Evolutionary conservation across 768 basidiomycete genomes (phyloP).

Genomic region (Leccinellum luteum): DNA sequence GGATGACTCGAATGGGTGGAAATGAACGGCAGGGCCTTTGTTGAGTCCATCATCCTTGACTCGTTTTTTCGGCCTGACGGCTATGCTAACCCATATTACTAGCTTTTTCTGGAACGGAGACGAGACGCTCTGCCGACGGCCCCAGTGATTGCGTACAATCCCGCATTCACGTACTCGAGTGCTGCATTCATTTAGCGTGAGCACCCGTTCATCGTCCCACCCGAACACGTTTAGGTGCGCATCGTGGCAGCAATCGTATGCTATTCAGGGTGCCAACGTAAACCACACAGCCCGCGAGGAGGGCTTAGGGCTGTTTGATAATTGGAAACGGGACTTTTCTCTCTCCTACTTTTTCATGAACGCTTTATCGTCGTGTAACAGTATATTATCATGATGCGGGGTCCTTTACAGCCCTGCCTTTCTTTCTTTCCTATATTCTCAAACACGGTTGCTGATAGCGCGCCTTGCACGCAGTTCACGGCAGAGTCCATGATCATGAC

Average conservation of each 20-base stretch:
- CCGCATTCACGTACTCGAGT: conserved; percentile 27
- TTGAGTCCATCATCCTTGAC: neutral
- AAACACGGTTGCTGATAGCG: conserved; percentile 10
- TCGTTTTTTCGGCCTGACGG: conserved; percentile 4
- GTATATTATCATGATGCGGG: conserved; percentile 8
- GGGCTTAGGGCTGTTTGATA: conserved; percentile 23
- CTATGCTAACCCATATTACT: conserved; percentile 7
- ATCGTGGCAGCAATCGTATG: conserved; percentile 21
- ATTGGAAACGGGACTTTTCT: conserved; percentile 13
- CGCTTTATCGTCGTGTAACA: conserved; percentile 14
- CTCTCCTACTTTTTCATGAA: conserved; percentile 1
- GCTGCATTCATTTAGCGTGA: conserved; percentile 21
- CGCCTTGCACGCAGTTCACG: conserved; percentile 18
- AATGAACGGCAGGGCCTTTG: conserved; percentile 1
- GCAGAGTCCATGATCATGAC: conserved; percentile 8
- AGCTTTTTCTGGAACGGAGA: conserved; percentile 19
- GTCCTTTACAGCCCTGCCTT: conserved; percentile 9
- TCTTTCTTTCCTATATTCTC: neutral
- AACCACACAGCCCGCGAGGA: conserved; percentile 27
- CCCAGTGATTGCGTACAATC: conserved; percentile 16
- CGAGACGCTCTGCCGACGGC: conserved; percentile 23
- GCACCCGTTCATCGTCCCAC: conserved; percentile 9
- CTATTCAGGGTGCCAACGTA: conserved; percentile 29
- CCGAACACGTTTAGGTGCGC: conserved; percentile 20
- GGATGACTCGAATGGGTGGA: conserved; percentile 4